Evolutionary conservation across 306 rosid species (phyloP), one percentile per base, ranked within the genome.

Genomic region (Canavalia ensiformis): DNA sequence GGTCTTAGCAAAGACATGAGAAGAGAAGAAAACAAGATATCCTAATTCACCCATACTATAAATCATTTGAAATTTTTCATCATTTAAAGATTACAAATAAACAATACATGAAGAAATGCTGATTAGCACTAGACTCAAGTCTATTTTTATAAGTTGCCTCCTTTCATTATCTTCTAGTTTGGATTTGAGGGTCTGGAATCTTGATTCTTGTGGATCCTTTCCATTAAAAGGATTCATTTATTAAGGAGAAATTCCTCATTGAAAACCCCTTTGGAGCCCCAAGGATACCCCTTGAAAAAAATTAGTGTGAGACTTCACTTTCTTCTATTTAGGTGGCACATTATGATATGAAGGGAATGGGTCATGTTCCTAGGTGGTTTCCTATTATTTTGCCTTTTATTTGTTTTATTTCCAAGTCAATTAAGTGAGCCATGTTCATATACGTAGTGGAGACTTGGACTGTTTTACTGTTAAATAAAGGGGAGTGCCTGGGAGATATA

Each of bases 11-110:
- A 71, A 65, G 47, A 18, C 25, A 18, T 18, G n/a, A 28, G 3
- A 9, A 30, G 2, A 18, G 25, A 62, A 35, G 70, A 66, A 71
- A 66, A 69, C 50, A 50, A 37, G 50, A 71, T 39, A 75, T 49
- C 73, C 67, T 49, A 42, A 13, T 68, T 49, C 49, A 2, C 25
- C 56, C 45, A 13, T 76, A 57, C 39, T 60, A 82, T 82, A 68
- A 57, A 77, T 39, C 60, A 63, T 12, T 54, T 81, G 0, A 4
- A 13, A 55, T 46, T 34, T 6, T 18, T 42, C 33, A 9, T 18
- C 1, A 41, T n/a, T 44, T 29, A 37, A 28, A 1, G 51, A 51
- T 18, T 64, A 13, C 72, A 63, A 49, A 35, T 51, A 29, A 28
- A 59, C 18, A 29, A 25, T 18, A 50, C 51, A 37, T 25, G 35